Conservation (phyloP, 345 rosid genomes). For the Eucalyptus polybractea region DNA sequence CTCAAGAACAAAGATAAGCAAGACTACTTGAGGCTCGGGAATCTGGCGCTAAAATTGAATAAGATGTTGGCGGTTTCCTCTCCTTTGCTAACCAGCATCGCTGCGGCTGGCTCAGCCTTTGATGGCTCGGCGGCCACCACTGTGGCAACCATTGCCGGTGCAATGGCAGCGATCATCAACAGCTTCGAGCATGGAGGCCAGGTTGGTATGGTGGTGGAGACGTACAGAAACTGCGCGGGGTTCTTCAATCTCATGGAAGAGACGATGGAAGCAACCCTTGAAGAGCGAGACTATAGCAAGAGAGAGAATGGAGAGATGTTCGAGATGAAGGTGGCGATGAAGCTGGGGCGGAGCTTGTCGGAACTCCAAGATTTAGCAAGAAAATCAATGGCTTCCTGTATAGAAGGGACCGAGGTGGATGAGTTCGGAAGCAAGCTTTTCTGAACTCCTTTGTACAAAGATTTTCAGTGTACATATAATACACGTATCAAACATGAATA, state of each 20-base stretch:
- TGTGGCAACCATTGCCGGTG: conserved; percentile 16
- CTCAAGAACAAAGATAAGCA: conserved; percentile 18
- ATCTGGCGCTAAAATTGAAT: conserved; percentile 23
- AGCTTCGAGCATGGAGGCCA: conserved; percentile 32
- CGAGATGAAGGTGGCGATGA: conserved; percentile 23
- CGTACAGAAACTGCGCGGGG: conserved; percentile 40
- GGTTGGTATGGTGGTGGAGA: conserved; percentile 47
- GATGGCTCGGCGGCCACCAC: background rate
- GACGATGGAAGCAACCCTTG: conserved; percentile 8
- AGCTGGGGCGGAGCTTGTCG: conserved; percentile 36
- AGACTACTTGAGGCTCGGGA: conserved; percentile 28
- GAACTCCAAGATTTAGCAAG: conserved; percentile 24
- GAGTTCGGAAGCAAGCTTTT: conserved; percentile 39
- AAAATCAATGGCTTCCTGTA: background rate
- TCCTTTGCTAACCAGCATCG: conserved; percentile 21
- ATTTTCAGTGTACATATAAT: background rate
- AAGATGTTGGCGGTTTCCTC: conserved; percentile 27
- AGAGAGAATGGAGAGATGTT: conserved; percentile 27
- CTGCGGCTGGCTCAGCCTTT: conserved; percentile 13
- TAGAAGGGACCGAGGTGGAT: conserved; percentile 1
- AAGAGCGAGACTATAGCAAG: conserved; percentile 1
- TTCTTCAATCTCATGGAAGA: conserved; percentile 15
- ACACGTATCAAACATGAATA: background rate
- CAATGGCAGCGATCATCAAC: conserved; percentile 13
- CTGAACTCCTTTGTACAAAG: background rate